Evolutionary conservation across 257 asterid species (phyloP).

Genomic region (Euphrasia confusa): DNA sequence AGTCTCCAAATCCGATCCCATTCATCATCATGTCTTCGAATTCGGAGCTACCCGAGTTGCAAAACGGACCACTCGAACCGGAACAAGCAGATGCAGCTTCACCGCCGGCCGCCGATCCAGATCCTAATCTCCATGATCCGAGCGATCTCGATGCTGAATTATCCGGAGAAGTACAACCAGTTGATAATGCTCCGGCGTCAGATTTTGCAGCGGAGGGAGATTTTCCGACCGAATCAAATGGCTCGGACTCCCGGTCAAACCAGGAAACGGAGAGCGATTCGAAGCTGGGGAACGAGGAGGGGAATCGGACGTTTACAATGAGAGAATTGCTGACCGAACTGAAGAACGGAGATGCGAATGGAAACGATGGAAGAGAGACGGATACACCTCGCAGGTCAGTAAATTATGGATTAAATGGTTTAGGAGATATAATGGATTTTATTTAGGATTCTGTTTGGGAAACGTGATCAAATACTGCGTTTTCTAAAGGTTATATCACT

Average conservation of each 20-base stretch:
- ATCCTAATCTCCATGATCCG: conserved; percentile 42
- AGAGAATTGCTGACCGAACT: conserved; percentile 81
- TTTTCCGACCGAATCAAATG: conserved; percentile 31
- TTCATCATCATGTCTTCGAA: conserved; percentile 36
- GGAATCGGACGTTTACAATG: conserved; percentile 87
- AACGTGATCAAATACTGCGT: too few relatives aligned
- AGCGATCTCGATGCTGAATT: conserved; percentile 32
- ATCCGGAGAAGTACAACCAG: conserved; percentile 33
- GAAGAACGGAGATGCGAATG: conserved; percentile 67
- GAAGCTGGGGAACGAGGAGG: conserved; percentile 48
- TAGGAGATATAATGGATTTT: neutral
- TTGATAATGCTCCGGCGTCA: conserved; percentile 33
- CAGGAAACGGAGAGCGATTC: conserved; percentile 33
- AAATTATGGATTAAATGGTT: conserved; percentile 18
- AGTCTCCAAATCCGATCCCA: conserved; percentile 25
- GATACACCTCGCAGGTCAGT: conserved; percentile 76
- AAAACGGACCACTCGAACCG: conserved; percentile 36
- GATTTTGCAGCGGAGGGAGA: conserved; percentile 32
- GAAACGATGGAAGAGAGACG: conserved; percentile 39
- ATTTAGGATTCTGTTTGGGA: neutral
- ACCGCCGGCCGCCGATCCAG: conserved; percentile 43
- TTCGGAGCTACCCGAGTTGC: conserved; percentile 41
- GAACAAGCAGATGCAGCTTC: conserved; percentile 24
- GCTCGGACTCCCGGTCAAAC: conserved; percentile 29
- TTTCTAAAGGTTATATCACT: neutral